Evolutionary conservation across 176 grass and related monocot genomes (phyloP), one percentile per base, ranked within the genome.

Genomic region (Eragrostis curvula): DNA sequence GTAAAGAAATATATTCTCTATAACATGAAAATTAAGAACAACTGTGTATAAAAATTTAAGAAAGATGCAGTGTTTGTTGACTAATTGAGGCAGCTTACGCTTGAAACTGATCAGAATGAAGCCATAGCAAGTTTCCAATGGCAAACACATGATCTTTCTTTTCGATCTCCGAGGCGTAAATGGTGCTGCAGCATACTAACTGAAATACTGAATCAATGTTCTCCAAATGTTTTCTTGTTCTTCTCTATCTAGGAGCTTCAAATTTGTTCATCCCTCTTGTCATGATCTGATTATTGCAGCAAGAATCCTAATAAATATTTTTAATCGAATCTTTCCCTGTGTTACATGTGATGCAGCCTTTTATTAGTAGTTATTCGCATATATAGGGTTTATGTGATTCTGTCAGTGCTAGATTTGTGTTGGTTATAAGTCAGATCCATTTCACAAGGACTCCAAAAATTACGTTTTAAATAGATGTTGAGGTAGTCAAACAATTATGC

Each of bases 21-120:
- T 82, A 46, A 73, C 12, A 66, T 81, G 68, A 60, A 17, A 75
- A 63, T 20, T 21, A 58, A 46, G 47, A 87, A 40, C 59, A 71
- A 87, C 56, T 71, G n/a, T 77, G 24, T 5, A 78, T 83, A 71
- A 72, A 48, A 83, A 65, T 72, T 20, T 61, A 69, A 73, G 68
- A 75, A 81, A 69, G 24, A 70, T 15, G 11, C 59, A 29, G 66
- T 32, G 79, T 63, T 79, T 48, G 18, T 74, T 79, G 41, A 5
- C 39, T 18, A 44, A 75, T 80, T 80, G 14, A 85, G 75, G 70
- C 75, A 24, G 45, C 44, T 43, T 85, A 13, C 16, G 24, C 46
- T 70, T 75, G 75, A 84, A 84, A 12, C 80, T 50, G 51, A 88
- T 73, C 14, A 56, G 29, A 48, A 40, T 61, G 23, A 48, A 20